Conservation (phyloP, 2,329 filamentous ascomycete species). For the Lachnellula cervina region DNA sequence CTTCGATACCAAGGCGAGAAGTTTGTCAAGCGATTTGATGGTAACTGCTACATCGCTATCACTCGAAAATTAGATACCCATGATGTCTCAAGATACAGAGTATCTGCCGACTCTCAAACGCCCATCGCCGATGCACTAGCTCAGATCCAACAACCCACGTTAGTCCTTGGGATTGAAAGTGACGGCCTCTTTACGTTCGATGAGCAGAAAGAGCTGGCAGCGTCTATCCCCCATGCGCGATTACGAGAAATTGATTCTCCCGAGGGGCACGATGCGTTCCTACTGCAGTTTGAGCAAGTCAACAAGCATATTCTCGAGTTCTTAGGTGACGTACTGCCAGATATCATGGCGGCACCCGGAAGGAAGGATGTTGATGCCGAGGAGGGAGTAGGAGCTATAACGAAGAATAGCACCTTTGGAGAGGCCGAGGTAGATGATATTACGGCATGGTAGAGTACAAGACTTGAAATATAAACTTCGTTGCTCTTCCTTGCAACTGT, state of each 20-base stretch:
- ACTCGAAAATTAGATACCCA: slow-evolving; percentile 97
- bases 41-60: slow-evolving; percentile 98
- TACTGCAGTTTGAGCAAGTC: slow-evolving; percentile 96
- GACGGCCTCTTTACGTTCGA: slow-evolving; percentile 96
- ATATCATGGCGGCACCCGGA: slow-evolving; percentile 72
- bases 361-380: slow-evolving; percentile 37
- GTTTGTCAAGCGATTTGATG: slow-evolving; percentile 95
- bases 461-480: background rate
- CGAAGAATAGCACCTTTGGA: slow-evolving; percentile 87
- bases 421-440: slow-evolving; percentile 96
- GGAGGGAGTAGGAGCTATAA: slow-evolving; percentile 56
- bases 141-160: slow-evolving; percentile 79
- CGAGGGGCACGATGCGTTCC: slow-evolving; percentile 93
- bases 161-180: slow-evolving; percentile 91
- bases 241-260: slow-evolving; percentile 87
- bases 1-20: slow-evolving; percentile 94
- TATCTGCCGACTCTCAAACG: slow-evolving; percentile 34
- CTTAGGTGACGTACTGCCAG: slow-evolving; percentile 73
- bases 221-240: slow-evolving; percentile 69
- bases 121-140: slow-evolving; percentile 68
- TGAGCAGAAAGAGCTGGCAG: slow-evolving; percentile 88
- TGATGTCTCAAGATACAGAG: slow-evolving; percentile 78
- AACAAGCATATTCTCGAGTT: slow-evolving; percentile 84
- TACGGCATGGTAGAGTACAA: slow-evolving; percentile 69
- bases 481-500: background rate